phyloP scores from a whole-genome alignment of 148 eudicot genomes.

The Tetragonia tetragonoides region DNA sequence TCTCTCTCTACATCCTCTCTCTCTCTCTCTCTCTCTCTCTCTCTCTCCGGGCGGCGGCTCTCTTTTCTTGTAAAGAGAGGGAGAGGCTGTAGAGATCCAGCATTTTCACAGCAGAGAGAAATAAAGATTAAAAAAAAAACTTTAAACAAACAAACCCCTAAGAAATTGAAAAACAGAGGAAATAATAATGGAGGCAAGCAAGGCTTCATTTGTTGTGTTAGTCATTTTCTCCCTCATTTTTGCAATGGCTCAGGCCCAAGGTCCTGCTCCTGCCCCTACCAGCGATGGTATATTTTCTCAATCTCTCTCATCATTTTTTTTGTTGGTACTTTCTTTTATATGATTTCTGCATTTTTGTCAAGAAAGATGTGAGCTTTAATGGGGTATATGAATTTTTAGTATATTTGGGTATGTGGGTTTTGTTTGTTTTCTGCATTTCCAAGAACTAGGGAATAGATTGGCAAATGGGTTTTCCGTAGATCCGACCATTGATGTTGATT shows the following conservation, averaged over 20 bases:
- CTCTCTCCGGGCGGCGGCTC: not conserved
- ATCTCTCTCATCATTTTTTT: not conserved
- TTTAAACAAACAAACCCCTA: not conserved
- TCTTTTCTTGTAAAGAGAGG: constrained; percentile 16
- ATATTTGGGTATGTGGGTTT: not conserved
- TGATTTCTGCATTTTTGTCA: not conserved
- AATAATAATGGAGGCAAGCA: constrained; percentile 39
- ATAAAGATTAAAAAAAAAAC: not conserved
- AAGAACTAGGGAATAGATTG: not conserved
- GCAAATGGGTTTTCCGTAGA: constrained; percentile 14
- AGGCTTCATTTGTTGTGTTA: constrained; percentile 36
- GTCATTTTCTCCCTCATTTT: constrained; percentile 41
- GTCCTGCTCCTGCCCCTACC: constrained; percentile 43
- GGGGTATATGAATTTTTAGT: not conserved
- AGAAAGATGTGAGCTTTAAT: not conserved
- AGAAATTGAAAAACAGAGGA: not conserved
- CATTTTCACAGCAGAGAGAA: not conserved
- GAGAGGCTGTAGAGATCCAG: constrained; percentile 30
- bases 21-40: constrained; percentile 11
- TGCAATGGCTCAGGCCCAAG: constrained; percentile 41
- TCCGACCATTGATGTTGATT: constrained; percentile 19
- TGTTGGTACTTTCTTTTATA: not conserved
- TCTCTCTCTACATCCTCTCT: constrained; percentile 14
- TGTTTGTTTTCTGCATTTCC: constrained; percentile 9
- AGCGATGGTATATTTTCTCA: constrained; percentile 40